phyloP scores from a whole-genome alignment of 2,329 filamentous ascomycete species.

The Ophiostoma quercus region DNA sequence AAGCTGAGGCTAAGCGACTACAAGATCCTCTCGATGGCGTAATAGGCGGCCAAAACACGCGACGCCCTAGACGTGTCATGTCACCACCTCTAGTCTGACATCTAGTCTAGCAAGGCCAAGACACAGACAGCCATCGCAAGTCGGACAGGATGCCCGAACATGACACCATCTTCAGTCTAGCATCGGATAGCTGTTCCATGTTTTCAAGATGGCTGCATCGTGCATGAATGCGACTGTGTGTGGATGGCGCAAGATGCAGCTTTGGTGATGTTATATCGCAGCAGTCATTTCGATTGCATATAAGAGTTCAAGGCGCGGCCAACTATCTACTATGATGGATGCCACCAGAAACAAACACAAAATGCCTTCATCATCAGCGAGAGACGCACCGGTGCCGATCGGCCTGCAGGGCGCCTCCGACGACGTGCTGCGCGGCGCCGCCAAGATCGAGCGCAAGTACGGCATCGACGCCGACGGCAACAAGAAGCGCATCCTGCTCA shows the following conservation, averaged over 20 bases:
- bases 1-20: no score
- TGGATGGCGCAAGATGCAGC: conserved; percentile 2
- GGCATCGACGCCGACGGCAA: conserved; percentile 19
- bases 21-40: background rate
- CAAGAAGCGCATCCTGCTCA: conserved; percentile 24
- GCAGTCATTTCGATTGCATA: background rate
- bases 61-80: conserved; percentile 7
- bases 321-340: no score
- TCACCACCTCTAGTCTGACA: background rate
- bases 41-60: conserved; percentile 2
- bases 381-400: conserved; percentile 16
- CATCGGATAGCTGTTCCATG: background rate
- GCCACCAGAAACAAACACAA: background rate
- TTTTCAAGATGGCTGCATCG: background rate
- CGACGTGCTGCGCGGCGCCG: conserved; percentile 17
- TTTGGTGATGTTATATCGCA: conserved; percentile 2
- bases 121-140: background rate
- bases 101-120: background rate
- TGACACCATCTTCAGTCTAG: background rate
- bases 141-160: background rate
- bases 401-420: conserved; percentile 16
- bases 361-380: background rate
- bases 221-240: conserved; percentile 1
- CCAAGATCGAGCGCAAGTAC: conserved; percentile 16
- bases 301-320: background rate